A percentile compares a stretch with the other conserved stretches of the same genome.
These are phyloP conservation scores for Physcomitrium patens DNA, from an alignment of 225 moss, liverwort and hornwort species.

Conservation along the genomic window DNA sequence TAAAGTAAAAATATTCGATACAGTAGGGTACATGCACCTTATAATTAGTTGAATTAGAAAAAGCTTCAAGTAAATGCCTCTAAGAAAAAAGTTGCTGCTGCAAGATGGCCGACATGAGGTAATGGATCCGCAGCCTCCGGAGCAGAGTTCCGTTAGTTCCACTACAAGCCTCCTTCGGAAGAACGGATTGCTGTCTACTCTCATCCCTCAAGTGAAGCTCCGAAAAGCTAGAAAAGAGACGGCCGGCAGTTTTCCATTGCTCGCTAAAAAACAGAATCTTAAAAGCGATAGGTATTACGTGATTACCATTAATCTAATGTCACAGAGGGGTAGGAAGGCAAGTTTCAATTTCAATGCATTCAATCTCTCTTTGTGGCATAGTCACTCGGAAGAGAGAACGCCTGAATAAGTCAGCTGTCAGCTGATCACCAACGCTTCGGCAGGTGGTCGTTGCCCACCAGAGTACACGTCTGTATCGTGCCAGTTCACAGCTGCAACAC, in stretches of 20 bases:
- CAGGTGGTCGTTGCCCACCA: background rate
- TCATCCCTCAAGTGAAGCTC: background rate
- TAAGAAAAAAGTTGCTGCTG: background rate
- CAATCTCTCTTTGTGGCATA: slow-evolving; percentile 9
- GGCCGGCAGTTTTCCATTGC: slow-evolving; percentile 9
- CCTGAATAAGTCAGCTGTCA: background rate
- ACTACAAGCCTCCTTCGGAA: background rate
- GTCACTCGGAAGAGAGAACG: slow-evolving; percentile 8
- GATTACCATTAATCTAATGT: slow-evolving; percentile 28
- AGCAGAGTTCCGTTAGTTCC: background rate
- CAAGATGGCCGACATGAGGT: slow-evolving; percentile 10
- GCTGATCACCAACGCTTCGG: slow-evolving; percentile 25
- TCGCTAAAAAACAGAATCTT: background rate
- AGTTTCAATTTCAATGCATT: slow-evolving; percentile 14
- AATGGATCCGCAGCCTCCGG: no score
- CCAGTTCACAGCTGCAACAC: slow-evolving; percentile 17
- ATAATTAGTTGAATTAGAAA: background rate
- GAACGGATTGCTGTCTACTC: background rate
- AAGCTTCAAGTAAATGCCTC: background rate
- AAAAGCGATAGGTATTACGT: no score
- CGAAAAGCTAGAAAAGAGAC: slow-evolving; percentile 6
- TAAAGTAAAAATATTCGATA: background rate
- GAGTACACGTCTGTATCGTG: background rate
- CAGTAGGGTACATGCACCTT: background rate
- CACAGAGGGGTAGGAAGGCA: slow-evolving; percentile 50